These are phyloP conservation scores for Leishmania lainsoni DNA, from an alignment of 208 protist genomes.

Conservation along the genomic window DNA sequence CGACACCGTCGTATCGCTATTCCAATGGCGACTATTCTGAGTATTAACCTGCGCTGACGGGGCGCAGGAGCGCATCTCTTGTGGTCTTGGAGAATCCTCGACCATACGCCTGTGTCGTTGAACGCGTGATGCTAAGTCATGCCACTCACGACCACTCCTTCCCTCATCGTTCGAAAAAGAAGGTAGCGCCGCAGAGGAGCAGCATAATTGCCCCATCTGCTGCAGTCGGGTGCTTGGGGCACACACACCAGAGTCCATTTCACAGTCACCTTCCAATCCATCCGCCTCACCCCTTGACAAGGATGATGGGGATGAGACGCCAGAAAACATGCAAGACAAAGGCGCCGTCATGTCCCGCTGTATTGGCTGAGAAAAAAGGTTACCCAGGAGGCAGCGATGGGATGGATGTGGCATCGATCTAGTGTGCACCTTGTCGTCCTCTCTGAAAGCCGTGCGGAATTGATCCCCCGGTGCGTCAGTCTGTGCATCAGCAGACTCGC, in stretches of 20 bases:
- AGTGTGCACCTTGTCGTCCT: background rate
- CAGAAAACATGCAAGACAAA: background rate
- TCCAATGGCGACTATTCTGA: background rate
- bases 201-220: background rate
- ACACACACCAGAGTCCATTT: background rate
- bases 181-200: background rate
- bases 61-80: background rate
- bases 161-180: background rate
- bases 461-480: background rate
- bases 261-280: background rate
- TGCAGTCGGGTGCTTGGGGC: background rate
- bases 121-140: background rate
- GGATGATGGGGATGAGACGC: background rate
- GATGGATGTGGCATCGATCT: background rate
- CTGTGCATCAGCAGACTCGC: background rate
- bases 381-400: conserved; percentile 10
- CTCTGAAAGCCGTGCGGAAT: too few relatives aligned
- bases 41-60: background rate
- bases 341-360: background rate
- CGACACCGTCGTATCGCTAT: background rate
- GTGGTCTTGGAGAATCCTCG: background rate
- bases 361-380: background rate
- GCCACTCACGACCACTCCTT: background rate
- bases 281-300: too few relatives aligned
- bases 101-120: background rate